Evolutionary conservation across 2,329 filamentous ascomycete genomes (phyloP), one percentile per base, ranked within the genome.

Genomic region (Sarocladiaceae sp.): DNA sequence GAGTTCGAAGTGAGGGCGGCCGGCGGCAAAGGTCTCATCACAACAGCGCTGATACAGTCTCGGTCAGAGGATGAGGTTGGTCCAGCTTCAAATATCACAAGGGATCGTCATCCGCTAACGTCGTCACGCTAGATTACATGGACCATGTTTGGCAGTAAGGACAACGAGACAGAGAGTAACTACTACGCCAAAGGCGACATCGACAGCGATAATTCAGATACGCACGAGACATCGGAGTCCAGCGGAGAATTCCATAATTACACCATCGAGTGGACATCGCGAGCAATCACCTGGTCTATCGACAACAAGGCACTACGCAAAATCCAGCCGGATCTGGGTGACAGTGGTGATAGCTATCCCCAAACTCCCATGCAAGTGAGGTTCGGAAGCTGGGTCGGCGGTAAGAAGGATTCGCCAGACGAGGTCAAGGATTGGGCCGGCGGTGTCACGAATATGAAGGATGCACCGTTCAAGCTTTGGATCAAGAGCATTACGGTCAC

Each of bases 151-250:
- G 35, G 35, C 6, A n/a, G 11, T 17, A 10, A 17, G 18, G 35
- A 37, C n/a, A 37, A 10, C 10, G 35, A 37, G 18, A 17, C 35
- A 10, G 35, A 37, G n/a, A 37, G 35, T 37, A 37, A 10, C 35
- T 37, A 37, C n/a, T 47, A 28, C 42, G 42, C 23, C 13, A 47
- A 47, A 31, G 42, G 42, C 28, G 42, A 47, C 28, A 20, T 31
- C 15, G 23, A 18, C 12, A 23, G 20, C 15, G 23, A 47, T 18
- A n/a, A 31, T 15, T 17, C n/a, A n/a, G 20, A 31, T 23, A 25
- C 28, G 15, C 42, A 47, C 42, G 15, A 47, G 11, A 31, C 18
- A 15, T 11, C 23, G 12, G 13, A 26, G 12, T n/a, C 18, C 12
- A 31, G n/a, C 7, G 18, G 28, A n/a, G 15, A 2, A 10, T 47